Evolutionary conservation across 2,329 filamentous ascomycete genomes (phyloP).

Genomic region (Lachnum nothofagi): DNA sequence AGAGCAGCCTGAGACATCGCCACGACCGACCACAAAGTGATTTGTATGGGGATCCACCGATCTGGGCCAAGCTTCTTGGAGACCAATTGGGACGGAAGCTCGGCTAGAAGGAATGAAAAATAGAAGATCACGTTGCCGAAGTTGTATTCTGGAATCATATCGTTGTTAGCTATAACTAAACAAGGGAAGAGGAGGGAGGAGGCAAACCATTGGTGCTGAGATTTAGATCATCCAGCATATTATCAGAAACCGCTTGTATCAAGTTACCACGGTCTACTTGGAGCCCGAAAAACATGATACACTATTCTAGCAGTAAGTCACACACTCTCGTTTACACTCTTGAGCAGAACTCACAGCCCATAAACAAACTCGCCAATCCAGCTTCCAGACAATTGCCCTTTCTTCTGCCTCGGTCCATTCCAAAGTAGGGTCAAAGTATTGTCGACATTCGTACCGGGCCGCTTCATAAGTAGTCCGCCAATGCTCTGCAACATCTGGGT

Average conservation of each 20-base stretch:
- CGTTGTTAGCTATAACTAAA: neutral
- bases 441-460: conserved; percentile 15
- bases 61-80: conserved; percentile 45
- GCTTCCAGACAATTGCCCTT: conserved; percentile 13
- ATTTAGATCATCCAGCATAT: conserved; percentile 48
- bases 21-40: conserved; percentile 46
- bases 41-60: conserved; percentile 47
- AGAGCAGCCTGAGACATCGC: conserved; percentile 43
- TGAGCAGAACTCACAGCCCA: conserved; percentile 6
- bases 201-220: conserved; percentile 41
- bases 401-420: conserved; percentile 19
- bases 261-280: conserved; percentile 59
- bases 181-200: neutral
- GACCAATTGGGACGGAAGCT: conserved; percentile 45
- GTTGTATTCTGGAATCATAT: conserved; percentile 24
- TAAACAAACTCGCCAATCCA: conserved; percentile 9
- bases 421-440: conserved; percentile 14
- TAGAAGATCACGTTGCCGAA: conserved; percentile 36
- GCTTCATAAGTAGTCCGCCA: conserved; percentile 14
- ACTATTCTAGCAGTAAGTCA: conserved; percentile 23
- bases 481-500: conserved; percentile 14
- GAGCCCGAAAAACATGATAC: conserved; percentile 57
- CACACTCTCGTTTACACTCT: no score
- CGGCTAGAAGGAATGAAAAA: conserved; percentile 39
- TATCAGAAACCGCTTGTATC: conserved; percentile 49